Evolutionary conservation across 228 moss, liverwort and hornwort species (phyloP).

Genomic region (Sphagnum magellanicum): DNA sequence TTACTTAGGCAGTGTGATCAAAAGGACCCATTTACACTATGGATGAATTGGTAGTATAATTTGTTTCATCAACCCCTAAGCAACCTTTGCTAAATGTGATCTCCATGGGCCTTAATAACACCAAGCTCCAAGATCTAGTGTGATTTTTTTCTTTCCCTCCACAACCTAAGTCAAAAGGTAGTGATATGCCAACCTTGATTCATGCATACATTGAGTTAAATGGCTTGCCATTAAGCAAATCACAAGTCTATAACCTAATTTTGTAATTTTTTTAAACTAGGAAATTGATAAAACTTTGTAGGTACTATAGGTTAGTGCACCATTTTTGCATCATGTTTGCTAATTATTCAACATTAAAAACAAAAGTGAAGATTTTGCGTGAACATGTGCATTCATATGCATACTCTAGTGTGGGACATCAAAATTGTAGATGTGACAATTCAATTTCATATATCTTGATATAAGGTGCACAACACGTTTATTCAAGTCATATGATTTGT

Average conservation of each 20-base stretch:
- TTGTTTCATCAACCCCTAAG: slow-evolving; percentile 60
- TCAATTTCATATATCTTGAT: too few relatives aligned
- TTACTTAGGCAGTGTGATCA: slow-evolving; percentile 26
- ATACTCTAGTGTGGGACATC: too few relatives aligned
- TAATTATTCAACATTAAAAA: too few relatives aligned
- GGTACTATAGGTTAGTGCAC: slow-evolving; percentile 55
- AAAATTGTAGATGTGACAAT: too few relatives aligned
- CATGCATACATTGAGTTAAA: too few relatives aligned
- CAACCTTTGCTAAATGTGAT: slow-evolving; percentile 80
- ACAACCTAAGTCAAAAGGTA: background rate
- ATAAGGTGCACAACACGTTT: too few relatives aligned
- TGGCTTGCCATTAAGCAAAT: too few relatives aligned
- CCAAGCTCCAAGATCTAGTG: slow-evolving; percentile 63
- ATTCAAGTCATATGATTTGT: too few relatives aligned
- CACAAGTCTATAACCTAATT: too few relatives aligned
- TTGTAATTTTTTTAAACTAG: background rate
- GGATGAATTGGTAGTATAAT: slow-evolving; percentile 79
- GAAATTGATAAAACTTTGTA: background rate
- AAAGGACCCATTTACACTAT: slow-evolving; percentile 71
- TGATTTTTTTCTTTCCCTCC: background rate
- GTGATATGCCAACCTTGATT: too few relatives aligned
- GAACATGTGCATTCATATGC: too few relatives aligned
- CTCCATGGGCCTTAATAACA: slow-evolving; percentile 71
- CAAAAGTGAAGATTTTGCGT: too few relatives aligned
- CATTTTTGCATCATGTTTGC: slow-evolving; percentile 14